phyloP scores from a whole-genome alignment of 2,329 filamentous ascomycete genomes.

The Nemania abortiva region DNA sequence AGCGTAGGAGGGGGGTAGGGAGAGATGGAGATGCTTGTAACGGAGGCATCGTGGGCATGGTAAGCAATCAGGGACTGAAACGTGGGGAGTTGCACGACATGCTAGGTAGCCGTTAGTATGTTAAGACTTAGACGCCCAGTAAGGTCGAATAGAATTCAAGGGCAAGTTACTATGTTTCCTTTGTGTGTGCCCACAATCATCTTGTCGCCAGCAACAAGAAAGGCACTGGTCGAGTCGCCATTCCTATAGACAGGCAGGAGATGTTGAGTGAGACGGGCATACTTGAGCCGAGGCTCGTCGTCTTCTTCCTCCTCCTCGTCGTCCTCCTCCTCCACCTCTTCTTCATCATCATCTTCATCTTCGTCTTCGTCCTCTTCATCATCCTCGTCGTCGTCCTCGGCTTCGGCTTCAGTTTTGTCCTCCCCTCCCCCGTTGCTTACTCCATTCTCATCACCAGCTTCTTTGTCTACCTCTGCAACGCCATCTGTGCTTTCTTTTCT shows the following conservation, averaged over 20 bases:
- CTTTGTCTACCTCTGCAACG: constrained; percentile 54
- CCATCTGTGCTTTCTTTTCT: constrained; percentile 22
- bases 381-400: constrained; percentile 89
- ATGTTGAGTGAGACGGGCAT: constrained; percentile 85
- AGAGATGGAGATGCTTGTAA: constrained; percentile 90
- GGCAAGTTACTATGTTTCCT: constrained; percentile 84
- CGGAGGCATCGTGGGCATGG: constrained; percentile 90
- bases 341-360: constrained; percentile 59
- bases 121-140: constrained; percentile 8
- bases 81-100: constrained; percentile 85
- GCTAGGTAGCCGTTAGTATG: constrained; percentile 33
- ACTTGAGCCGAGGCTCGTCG: constrained; percentile 94
- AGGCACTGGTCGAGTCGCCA: constrained; percentile 92
- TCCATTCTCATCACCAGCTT: constrained; percentile 62
- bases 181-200: constrained; percentile 98
- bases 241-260: constrained; percentile 88
- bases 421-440: constrained; percentile 66
- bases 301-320: constrained; percentile 87
- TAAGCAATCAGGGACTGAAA: constrained; percentile 88
- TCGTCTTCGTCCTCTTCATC: constrained; percentile 48
- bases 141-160: constrained; percentile 33
- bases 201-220: constrained; percentile 93
- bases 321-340: constrained; percentile 69
- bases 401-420: constrained; percentile 76
- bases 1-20: constrained; percentile 79